Evolutionary conservation across 2,329 filamentous ascomycete species (phyloP), one percentile per base, ranked within the genome.

Genomic region (Curvularia lunata): DNA sequence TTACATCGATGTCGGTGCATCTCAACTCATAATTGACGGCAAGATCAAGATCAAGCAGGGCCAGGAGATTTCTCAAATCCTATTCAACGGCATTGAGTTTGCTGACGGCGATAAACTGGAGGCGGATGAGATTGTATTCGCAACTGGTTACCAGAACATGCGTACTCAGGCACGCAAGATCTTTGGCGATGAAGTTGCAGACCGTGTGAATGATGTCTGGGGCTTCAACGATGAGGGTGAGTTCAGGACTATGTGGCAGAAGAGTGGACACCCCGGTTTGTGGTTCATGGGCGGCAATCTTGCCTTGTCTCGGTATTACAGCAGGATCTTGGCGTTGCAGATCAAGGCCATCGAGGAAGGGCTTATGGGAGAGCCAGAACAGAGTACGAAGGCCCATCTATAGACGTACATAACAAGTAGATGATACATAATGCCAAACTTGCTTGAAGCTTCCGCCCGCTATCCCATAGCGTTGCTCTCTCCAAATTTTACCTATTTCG

Each of bases 91-190:
- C 1, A 68, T 83, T 6, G 58, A 72, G 10, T 81, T 83, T 46
- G 73, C 72, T 3, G 80, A 83, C 58, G 80, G 79, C 2, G 74
- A 68, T 1, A 68, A 75, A 40, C 51, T 82, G 3, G 65, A 78
- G 4, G 81, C 80, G 2, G 80, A 83, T 53, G 69, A 82, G 52
- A 77, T 83, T 27, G 73, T 84, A 8, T 78, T 82, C 19, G 75
- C 77, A 9, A 83, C 81, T 0, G 81, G 81, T 1, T 83, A 79
- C 62, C 74, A 77, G 55, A 80, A 82, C 54, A 77, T 82, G 68
- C 70, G 78, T 1, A 69, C 74, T 6, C 72, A 75, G 28, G 77
- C 78, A 2, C 61, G 68, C 2, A 62, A 66, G 18, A 74, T 81
- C 9, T 74, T 83, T 23, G 81, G 81, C 0, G 58, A 77, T 12